phyloP scores from a whole-genome alignment of 331 rosid species.

The Phaseolus coccineus region DNA sequence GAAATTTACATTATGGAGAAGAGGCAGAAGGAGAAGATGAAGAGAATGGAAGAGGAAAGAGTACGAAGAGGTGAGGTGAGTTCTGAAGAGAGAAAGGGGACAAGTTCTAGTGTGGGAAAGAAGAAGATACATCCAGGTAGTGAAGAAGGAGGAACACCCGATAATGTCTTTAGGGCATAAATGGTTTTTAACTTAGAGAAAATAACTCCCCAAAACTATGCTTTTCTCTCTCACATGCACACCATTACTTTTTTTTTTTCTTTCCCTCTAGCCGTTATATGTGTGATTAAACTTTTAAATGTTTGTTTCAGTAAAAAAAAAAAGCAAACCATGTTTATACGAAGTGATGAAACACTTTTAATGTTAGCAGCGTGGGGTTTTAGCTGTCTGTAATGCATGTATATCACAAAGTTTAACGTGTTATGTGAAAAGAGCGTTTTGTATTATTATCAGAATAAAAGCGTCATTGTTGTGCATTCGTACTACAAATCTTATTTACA shows the following conservation, averaged over 20 bases:
- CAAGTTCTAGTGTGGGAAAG: slow-evolving; percentile 34
- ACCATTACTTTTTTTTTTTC: neutral
- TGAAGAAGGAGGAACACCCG: slow-evolving; percentile 22
- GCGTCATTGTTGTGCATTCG: neutral
- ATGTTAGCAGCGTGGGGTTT: neutral
- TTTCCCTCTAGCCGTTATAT: neutral
- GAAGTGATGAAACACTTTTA: neutral
- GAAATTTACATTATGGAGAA: slow-evolving; percentile 48
- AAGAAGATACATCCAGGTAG: slow-evolving; percentile 48
- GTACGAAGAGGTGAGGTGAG: slow-evolving; percentile 30
- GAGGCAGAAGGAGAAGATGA: slow-evolving; percentile 53
- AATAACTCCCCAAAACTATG: neutral
- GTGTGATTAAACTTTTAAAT: slow-evolving; percentile 12
- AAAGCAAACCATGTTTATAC: neutral
- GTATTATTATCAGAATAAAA: neutral
- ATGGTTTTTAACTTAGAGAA: slow-evolving; percentile 1
- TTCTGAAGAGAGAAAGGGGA: slow-evolving; percentile 34
- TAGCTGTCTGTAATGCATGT: neutral
- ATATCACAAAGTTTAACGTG: neutral
- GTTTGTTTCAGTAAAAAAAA: slow-evolving; percentile 3
- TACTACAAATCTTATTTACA: neutral
- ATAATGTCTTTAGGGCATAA: slow-evolving; percentile 6
- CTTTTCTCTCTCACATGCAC: neutral
- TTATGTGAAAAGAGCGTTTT: neutral
- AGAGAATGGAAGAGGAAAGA: slow-evolving; percentile 52